Evolutionary conservation across 2,329 filamentous ascomycete genomes (phyloP), one percentile per base, ranked within the genome.

Genomic region (Septoria petroselini): DNA sequence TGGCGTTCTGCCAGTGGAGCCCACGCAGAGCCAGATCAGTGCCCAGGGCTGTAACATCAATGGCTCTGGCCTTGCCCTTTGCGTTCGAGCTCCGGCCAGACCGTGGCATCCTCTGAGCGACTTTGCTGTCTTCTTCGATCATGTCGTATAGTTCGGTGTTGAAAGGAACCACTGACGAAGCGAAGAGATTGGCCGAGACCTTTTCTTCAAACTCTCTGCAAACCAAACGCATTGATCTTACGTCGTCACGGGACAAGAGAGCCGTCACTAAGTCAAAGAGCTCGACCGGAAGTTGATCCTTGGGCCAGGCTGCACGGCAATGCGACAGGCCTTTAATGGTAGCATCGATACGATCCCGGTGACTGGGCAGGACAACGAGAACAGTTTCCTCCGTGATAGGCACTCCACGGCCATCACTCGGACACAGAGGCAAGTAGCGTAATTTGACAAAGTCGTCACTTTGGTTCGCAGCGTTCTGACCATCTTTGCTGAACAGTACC

Each of bases 151-250:
- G 77, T 57, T 84, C 78, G 1, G 80, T 76, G 34, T 77, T 79
- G 68, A 86, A 87, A 1, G 81, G 80, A 1, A 84, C 79, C 4
- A 86, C 81, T 7, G 84, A 78, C 37, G 80, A 81, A 49, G 75
- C 72, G 63, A 85, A 86, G 38, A 84, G 74, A 33, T 74, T 70
- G 31, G 73, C 71, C 0, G 81, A 82, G 1, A 83, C 73, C 52
- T 78, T 79, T 9, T 64, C 57, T 52, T 85, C 80, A 53, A 82
- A 80, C 48, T 83, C 80, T 30, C 70, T 73, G 60, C 74, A 80
- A 2, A 85, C 82, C 3, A 85, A 70, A 4, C 84, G 79, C 66
- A 86, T 73, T 23, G 69, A 73, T 64, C 81, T 79, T 42, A 85
- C 71, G 53, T 83, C 79, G 27, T 76, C 71, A 3, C 79, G 77